Conservation (phyloP, 768 basidiomycete genomes). For the Pluteus cervinus region DNA sequence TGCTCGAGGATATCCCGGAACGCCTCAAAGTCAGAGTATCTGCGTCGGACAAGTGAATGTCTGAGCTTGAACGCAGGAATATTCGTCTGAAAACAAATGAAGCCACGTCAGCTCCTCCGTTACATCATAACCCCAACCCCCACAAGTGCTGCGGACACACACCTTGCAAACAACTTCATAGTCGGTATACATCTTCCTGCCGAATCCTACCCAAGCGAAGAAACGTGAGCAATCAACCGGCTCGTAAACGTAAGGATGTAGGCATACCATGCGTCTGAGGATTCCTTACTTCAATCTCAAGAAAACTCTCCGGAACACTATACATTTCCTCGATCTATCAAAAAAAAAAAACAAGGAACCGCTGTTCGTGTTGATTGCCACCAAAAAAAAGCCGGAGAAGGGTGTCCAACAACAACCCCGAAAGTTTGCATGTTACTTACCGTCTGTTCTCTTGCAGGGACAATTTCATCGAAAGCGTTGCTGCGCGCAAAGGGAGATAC, state of each 20-base stretch:
- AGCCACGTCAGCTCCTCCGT: slow-evolving; percentile 1
- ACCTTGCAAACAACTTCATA: slow-evolving; percentile 99
- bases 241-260: not conserved
- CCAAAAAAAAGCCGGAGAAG: slow-evolving; percentile 7
- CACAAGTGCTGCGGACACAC: too few relatives aligned
- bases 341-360: slow-evolving; percentile 5
- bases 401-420: too few relatives aligned
- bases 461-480: slow-evolving; percentile 47
- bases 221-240: slow-evolving; percentile 1
- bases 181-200: slow-evolving; percentile 99
- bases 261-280: slow-evolving; percentile 88
- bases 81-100: slow-evolving; percentile 71
- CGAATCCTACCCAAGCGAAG: slow-evolving; percentile 57
- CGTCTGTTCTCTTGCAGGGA: slow-evolving; percentile 49
- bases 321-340: slow-evolving; percentile 96
- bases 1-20: slow-evolving; percentile 98
- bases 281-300: slow-evolving; percentile 96
- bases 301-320: slow-evolving; percentile 91
- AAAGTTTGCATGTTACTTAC: too few relatives aligned
- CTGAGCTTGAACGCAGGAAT: slow-evolving; percentile 98
- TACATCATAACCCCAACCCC: too few relatives aligned
- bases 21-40: slow-evolving; percentile 92
- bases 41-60: slow-evolving; percentile 82
- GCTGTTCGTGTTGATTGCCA: slow-evolving; percentile 20
- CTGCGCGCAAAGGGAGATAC: slow-evolving; percentile 64